Evolutionary conservation across 805 yeast species (phyloP), one percentile per base, ranked within the genome.

Genomic region (Suhomyces tanzawaensis): DNA sequence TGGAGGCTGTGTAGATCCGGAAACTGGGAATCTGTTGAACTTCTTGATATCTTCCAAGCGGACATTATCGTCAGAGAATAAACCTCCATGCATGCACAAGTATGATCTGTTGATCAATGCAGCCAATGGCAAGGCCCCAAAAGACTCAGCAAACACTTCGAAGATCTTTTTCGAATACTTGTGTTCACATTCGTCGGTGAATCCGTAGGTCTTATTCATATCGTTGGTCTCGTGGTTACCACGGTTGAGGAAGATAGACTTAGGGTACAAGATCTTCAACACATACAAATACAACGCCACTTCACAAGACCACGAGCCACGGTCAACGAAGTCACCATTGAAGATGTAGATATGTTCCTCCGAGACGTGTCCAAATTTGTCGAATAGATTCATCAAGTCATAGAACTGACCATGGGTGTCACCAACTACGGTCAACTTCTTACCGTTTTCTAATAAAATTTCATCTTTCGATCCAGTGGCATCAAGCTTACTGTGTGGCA

Each of bases 251-350:
- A 66, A 89, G 31, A 91, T 60, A 31, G 74, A 71, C 2, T 65
- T 53, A 12, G 99, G 99, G 53, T 74, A 83, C 23, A 83, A 61
- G 24, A 89, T 69, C 64, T 93, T 93, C 60, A 86, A 74, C 9
- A 82, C 72, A 58, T 85, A 89, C 29, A 87, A 72, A 21, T 84
- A 69, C 32, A 93, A 65, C 2, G 96, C 96, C 32, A 93, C 95
- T 58, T 93, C 99, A 56, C 95, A 86, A 3, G 97, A 88, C 98
- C 99, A 91, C 13, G 95, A 85, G 4, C 99, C 99, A 55, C 99
- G 75, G 60, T 93, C 99, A 3, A 93, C 99, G 64, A 93, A 91
- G 64, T 93, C 99, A 30, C 99, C 99, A 55, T 93, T 93, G 69
- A 93, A 91, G 33, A 93, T 63, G 57, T 86, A 93, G 4, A 80